phyloP scores from a whole-genome alignment of 441 rosid species.

The Populus hybrid region DNA sequence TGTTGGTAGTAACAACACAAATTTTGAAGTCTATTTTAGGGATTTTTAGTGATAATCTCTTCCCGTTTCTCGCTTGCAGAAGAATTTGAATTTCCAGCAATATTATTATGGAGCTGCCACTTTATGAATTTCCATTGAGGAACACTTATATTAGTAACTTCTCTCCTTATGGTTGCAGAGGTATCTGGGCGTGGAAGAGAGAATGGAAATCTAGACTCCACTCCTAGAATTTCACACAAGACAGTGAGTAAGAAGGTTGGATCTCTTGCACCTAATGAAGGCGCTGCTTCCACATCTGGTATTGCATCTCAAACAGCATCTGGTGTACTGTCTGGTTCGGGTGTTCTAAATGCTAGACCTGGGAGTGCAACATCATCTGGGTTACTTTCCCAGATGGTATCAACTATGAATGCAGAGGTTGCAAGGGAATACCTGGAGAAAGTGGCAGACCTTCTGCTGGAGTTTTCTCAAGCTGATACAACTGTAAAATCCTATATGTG shows the following conservation, averaged over 20 bases:
- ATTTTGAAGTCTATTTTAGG: background rate
- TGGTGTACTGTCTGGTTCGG: conserved; percentile 94
- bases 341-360: conserved; percentile 87
- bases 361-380: conserved; percentile 97
- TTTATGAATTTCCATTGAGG: background rate
- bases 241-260: conserved; percentile 65
- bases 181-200: conserved; percentile 81
- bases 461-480: conserved; percentile 60
- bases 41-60: background rate
- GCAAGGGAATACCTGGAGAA: conserved; percentile 91
- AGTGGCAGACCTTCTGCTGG: conserved; percentile 93
- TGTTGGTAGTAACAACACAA: background rate
- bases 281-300: conserved; percentile 70
- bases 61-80: background rate
- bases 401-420: conserved; percentile 73
- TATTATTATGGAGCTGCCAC: no score
- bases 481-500: no score
- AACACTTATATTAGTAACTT: background rate
- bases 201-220: conserved; percentile 63
- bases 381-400: conserved; percentile 79
- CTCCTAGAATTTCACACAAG: conserved; percentile 57
- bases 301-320: conserved; percentile 90
- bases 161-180: conserved; percentile 47
- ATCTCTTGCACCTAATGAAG: conserved; percentile 47
- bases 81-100: no score